Evolutionary conservation across 2,329 filamentous ascomycete species (phyloP).

Genomic region (Venturia nashicola): DNA sequence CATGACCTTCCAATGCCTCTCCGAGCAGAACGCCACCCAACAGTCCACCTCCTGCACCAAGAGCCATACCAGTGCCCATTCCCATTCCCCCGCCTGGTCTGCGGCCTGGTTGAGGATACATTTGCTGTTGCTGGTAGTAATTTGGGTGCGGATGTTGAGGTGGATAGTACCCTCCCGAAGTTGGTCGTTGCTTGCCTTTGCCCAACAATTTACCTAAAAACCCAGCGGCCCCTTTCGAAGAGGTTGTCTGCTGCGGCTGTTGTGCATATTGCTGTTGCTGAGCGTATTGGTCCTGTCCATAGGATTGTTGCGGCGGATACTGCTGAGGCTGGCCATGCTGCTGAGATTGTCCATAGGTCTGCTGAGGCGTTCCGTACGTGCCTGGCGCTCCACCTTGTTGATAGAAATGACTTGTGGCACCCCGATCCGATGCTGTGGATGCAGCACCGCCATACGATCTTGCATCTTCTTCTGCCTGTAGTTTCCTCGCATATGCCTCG

Average conservation of each 20-base stretch:
- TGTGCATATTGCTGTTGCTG: conserved; percentile 18
- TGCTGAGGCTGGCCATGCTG: conserved; percentile 7
- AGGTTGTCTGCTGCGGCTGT: conserved; percentile 22
- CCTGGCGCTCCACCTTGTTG: conserved; percentile 9
- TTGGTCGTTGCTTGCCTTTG: conserved; percentile 23
- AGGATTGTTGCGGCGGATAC: conserved; percentile 15
- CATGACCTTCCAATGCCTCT: conserved; percentile 47
- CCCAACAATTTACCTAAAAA: conserved; percentile 42
- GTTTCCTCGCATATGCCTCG: conserved; percentile 58
- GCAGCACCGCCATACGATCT: conserved; percentile 32
- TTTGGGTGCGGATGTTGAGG: conserved; percentile 17
- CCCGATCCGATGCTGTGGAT: conserved; percentile 31
- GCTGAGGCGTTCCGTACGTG: conserved; percentile 5
- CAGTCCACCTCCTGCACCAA: conserved; percentile 72
- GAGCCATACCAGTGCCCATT: conserved; percentile 58
- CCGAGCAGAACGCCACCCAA: conserved; percentile 64
- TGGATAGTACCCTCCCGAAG: conserved; percentile 13
- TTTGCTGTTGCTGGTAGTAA: conserved; percentile 15
- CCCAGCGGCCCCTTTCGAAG: conserved; percentile 27
- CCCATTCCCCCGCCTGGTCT: conserved; percentile 45
- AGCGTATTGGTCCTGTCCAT: conserved; percentile 19
- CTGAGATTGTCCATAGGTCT: conserved; percentile 19
- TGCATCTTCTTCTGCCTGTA: conserved; percentile 76
- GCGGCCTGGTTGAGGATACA: conserved; percentile 27
- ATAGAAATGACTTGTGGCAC: conserved; percentile 39